These are phyloP conservation scores for Zoysia matrella DNA, from an alignment of 202 grass and related monocot species.

Conservation along the genomic window DNA sequence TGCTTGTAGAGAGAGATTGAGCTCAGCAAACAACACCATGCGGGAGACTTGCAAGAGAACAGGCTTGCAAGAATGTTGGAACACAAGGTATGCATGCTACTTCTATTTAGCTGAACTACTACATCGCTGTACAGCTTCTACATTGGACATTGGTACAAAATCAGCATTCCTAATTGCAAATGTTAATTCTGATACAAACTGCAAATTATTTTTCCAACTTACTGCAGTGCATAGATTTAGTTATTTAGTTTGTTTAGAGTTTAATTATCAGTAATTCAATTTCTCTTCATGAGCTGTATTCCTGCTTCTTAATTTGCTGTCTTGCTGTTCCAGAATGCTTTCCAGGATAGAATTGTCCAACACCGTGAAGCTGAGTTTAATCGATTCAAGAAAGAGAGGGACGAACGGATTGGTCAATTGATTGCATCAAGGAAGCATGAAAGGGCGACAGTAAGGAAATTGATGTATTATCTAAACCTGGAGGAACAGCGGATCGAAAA, in stretches of 20 bases:
- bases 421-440: constrained; percentile 74
- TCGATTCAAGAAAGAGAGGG: constrained; percentile 68
- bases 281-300: too few species aligned
- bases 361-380: constrained; percentile 67
- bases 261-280: too few species aligned
- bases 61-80: constrained; percentile 87
- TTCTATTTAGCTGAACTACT: not conserved
- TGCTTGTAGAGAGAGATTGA: constrained; percentile 32
- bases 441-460: constrained; percentile 79
- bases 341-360: too few species aligned
- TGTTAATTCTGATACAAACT: too few species aligned
- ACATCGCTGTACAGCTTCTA: too few species aligned
- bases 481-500: constrained; percentile 75
- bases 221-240: too few species aligned
- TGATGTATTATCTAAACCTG: constrained; percentile 69
- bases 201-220: too few species aligned
- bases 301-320: too few species aligned
- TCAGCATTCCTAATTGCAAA: not conserved
- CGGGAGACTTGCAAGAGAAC: constrained; percentile 80
- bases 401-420: constrained; percentile 72
- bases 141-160: not conserved
- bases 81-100: constrained; percentile 59
- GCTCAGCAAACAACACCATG: constrained; percentile 76
- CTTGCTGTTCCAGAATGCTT: too few species aligned
- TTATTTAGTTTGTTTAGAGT: too few species aligned